phyloP scores from a whole-genome alignment of 2,329 filamentous ascomycete species.

The Podosphaera xanthii region DNA sequence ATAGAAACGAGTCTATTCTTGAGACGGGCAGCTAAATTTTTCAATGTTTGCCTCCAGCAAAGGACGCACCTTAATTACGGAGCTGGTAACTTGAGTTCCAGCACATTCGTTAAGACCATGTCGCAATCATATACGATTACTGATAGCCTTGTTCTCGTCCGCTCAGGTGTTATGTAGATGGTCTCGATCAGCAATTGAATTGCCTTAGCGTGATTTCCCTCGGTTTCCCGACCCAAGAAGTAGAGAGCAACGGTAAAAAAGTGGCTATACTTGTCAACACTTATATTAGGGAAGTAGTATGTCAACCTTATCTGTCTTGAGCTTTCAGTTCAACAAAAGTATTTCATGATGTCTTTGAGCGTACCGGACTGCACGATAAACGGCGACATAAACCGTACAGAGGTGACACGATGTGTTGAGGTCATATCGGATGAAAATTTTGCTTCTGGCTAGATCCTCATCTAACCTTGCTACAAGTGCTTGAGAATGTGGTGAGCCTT shows the following conservation, averaged over 20 bases:
- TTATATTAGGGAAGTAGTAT: background rate
- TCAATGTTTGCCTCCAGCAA: background rate
- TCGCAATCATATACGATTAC: background rate
- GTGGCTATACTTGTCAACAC: too few species aligned
- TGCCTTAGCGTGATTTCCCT: background rate
- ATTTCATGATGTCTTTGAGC: background rate
- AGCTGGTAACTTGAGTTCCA: background rate
- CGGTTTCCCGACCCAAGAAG: background rate
- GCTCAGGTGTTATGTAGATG: background rate
- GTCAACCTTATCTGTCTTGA: background rate
- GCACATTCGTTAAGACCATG: background rate
- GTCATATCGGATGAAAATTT: background rate
- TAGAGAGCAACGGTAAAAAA: background rate
- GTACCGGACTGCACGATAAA: background rate
- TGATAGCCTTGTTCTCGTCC: background rate
- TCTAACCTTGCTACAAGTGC: background rate
- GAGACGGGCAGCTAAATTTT: background rate
- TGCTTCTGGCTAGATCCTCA: background rate
- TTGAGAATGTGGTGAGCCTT: background rate
- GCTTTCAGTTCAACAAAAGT: background rate
- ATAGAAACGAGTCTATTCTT: background rate
- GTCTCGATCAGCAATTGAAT: background rate
- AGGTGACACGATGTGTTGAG: background rate
- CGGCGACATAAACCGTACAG: background rate
- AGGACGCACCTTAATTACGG: background rate